A percentile compares a stretch with the other conserved stretches of the same genome.
Conservation (phyloP, 495 filamentous ascomycete species). For the Cercophora samala region DNA sequence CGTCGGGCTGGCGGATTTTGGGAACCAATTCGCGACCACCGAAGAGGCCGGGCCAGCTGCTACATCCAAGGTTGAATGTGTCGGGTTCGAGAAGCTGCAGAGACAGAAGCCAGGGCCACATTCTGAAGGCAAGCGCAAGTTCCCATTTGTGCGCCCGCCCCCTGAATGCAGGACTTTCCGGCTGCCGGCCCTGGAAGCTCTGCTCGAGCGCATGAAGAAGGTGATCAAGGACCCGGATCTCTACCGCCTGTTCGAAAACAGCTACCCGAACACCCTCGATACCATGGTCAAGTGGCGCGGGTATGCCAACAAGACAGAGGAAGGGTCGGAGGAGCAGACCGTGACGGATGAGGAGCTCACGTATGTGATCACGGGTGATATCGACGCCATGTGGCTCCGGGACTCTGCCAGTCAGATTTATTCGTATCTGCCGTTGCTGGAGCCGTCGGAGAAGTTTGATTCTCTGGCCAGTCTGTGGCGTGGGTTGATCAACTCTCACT, state of each 20-base stretch:
- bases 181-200: slow-evolving; percentile 50
- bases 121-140: slow-evolving; percentile 42
- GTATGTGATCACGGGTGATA: slow-evolving; percentile 63
- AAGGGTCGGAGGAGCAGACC: slow-evolving; percentile 24
- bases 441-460: slow-evolving; percentile 46
- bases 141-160: slow-evolving; percentile 55
- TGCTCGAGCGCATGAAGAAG: slow-evolving; percentile 43
- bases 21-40: slow-evolving; percentile 1
- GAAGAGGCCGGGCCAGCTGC: background rate
- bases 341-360: slow-evolving; percentile 59
- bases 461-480: slow-evolving; percentile 59
- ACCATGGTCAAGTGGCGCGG: slow-evolving; percentile 61
- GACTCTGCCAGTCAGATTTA: slow-evolving; percentile 62
- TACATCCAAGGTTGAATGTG: slow-evolving; percentile 13
- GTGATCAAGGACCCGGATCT: slow-evolving; percentile 57
- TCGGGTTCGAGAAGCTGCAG: slow-evolving; percentile 25
- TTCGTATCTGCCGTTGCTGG: slow-evolving; percentile 56
- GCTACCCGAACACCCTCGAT: slow-evolving; percentile 60
- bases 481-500: slow-evolving; percentile 58
- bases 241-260: slow-evolving; percentile 59
- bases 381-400: slow-evolving; percentile 65
- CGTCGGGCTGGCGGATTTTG: background rate
- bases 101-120: slow-evolving; percentile 32
- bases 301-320: slow-evolving; percentile 41
- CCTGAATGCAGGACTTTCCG: slow-evolving; percentile 58